Percentiles rank a stretch among this genome's conserved stretches.
These are phyloP conservation scores for Rhizomucor miehei DNA, from an alignment of 371 early-diverging fungal genomes.

Conservation along the genomic window DNA sequence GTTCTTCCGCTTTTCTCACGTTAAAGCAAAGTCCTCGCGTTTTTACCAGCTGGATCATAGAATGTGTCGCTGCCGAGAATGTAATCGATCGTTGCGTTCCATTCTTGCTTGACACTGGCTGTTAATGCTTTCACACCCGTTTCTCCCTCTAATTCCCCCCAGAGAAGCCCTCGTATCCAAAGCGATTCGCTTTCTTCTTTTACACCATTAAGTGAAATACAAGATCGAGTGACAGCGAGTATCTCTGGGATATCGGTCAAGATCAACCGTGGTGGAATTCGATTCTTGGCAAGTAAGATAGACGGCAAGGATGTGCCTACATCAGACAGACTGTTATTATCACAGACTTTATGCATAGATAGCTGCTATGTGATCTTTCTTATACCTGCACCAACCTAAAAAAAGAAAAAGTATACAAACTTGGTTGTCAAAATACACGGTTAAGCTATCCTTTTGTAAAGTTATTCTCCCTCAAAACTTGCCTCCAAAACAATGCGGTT, in stretches of 20 bases:
- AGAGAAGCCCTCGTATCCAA: slow-evolving; percentile 30
- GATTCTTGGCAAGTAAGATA: slow-evolving; percentile 35
- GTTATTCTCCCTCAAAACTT: too few relatives aligned
- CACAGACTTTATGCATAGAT: background rate
- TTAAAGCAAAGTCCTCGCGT: too few relatives aligned
- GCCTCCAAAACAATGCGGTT: slow-evolving; percentile 33
- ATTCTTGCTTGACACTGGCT: slow-evolving; percentile 15
- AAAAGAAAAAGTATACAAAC: background rate
- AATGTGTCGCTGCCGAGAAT: slow-evolving; percentile 60
- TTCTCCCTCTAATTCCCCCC: slow-evolving; percentile 40
- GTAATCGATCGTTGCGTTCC: slow-evolving; percentile 34
- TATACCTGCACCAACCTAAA: slow-evolving; percentile 6
- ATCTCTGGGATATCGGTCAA: slow-evolving; percentile 42
- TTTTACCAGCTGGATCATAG: slow-evolving; percentile 53
- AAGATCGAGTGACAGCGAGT: slow-evolving; percentile 33
- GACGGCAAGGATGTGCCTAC: slow-evolving; percentile 55
- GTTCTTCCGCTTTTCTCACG: too few relatives aligned
- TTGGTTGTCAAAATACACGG: too few relatives aligned
- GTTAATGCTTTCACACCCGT: slow-evolving; percentile 24
- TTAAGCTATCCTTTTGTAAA: too few relatives aligned
- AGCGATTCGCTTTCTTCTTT: background rate
- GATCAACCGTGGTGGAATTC: slow-evolving; percentile 16
- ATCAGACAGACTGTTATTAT: too few relatives aligned
- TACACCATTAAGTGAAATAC: slow-evolving; percentile 33
- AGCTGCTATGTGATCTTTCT: background rate